Evolutionary conservation across 2,329 filamentous ascomycete species (phyloP), one percentile per base, ranked within the genome.

Genomic region (Diaporthe ilicicola): DNA sequence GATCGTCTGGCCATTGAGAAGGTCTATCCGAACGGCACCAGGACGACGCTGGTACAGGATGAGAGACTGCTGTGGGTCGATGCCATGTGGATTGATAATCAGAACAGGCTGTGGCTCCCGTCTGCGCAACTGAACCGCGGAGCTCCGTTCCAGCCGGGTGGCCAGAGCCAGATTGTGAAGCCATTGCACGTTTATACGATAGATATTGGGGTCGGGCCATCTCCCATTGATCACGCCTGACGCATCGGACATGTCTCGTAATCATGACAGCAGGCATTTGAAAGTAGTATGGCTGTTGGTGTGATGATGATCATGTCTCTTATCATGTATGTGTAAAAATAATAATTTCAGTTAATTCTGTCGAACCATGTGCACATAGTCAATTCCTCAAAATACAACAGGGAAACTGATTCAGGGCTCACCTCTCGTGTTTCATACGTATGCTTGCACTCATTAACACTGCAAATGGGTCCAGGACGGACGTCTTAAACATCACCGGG

Each of bases 1-100:
- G 70, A 72, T 46, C 67, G 70, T 3, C 61, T 54, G 37, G 67
- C 70, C 29, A 54, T 72, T 12, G 70, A 72, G 59, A 70, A 61
- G 53, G 61, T 72, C n/a, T 70, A 62, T 13, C 51, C 70, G 5
- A 72, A 72, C n/a, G 70, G 70, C 27, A 67, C 70, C 39, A 59
- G 70, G 46, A 55, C 54, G 17, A 61, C 59, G 13, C 17, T 70
- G 17, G 34, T 72, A 9, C 59, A 39, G 44, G 70, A 72, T 27
- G 70, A 72, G n/a, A 70, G 70, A 39, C 29, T 72, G 59, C 34
- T 72, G 17, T 72, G 67, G 67, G 61, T 72, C 4, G 70, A 72
- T 27, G 67, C 70, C 15, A 72, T 72, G 70, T 72, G 70, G 70
- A 48, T 72, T 4, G 68, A 67, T 46, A 46, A 22, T 13, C 19